Evolutionary conservation across 2,329 filamentous ascomycete species (phyloP).

Genomic region (Pochonia chlamydosporia): DNA sequence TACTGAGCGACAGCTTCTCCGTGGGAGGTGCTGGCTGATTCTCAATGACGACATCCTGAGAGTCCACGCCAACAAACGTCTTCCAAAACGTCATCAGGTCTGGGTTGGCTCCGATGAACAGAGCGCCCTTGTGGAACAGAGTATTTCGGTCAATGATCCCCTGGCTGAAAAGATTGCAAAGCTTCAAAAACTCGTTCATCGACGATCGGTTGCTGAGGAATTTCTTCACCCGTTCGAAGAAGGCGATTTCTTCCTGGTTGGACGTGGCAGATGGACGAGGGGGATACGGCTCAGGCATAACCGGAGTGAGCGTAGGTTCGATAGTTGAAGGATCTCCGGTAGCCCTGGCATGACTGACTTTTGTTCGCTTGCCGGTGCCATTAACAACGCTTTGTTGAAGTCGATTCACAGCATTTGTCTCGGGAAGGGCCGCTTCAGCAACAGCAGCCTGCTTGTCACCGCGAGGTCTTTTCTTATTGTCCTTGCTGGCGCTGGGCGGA

Average conservation of each 20-base stretch:
- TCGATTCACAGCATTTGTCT: slow-evolving; percentile 33
- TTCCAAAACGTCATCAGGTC: slow-evolving; percentile 91
- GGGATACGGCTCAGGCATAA: slow-evolving; percentile 79
- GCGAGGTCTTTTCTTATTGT: slow-evolving; percentile 81
- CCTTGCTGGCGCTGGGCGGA: slow-evolving; percentile 73
- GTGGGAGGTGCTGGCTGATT: slow-evolving; percentile 69
- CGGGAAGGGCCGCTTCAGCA: slow-evolving; percentile 36
- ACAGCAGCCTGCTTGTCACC: slow-evolving; percentile 48
- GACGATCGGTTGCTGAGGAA: slow-evolving; percentile 86
- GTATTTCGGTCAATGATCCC: slow-evolving; percentile 84
- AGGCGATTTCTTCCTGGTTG: slow-evolving; percentile 77
- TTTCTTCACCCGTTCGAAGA: slow-evolving; percentile 97
- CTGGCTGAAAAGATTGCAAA: slow-evolving; percentile 92
- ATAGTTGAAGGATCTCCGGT: slow-evolving; percentile 55
- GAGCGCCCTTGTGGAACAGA: slow-evolving; percentile 73
- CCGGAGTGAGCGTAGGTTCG: slow-evolving; percentile 82
- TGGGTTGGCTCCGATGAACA: slow-evolving; percentile 81
- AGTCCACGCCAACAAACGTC: slow-evolving; percentile 72
- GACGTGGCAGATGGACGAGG: slow-evolving; percentile 69
- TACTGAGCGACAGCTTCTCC: slow-evolving; percentile 85
- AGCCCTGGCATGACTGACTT: slow-evolving; percentile 64
- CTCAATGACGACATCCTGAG: slow-evolving; percentile 71
- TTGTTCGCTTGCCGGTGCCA: slow-evolving; percentile 58
- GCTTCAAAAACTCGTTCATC: slow-evolving; percentile 93
- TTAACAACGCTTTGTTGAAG: slow-evolving; percentile 26